Percentiles rank a stretch among this genome's conserved stretches.
phyloP scores from a whole-genome alignment of 2,329 filamentous ascomycete species.

The Botrytis pseudocinerea region DNA sequence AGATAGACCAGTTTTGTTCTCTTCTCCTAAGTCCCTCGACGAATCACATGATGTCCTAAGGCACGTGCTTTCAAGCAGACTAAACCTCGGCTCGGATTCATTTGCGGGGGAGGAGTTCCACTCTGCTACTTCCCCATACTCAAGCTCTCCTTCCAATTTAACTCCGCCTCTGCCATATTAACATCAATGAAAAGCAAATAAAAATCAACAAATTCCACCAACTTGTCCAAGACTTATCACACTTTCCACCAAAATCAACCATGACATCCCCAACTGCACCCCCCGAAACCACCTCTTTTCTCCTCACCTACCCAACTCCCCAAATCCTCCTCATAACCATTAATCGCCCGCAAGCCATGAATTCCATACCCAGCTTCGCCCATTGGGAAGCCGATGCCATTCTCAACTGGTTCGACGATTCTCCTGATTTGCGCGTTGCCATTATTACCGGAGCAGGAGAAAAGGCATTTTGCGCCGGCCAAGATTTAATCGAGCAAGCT shows the following conservation, averaged over 20 bases:
- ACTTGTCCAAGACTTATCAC: constrained; percentile 38
- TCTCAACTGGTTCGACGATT: constrained; percentile 62
- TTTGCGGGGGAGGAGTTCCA: constrained; percentile 14
- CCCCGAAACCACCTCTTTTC: constrained; percentile 29
- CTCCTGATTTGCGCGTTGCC: constrained; percentile 60
- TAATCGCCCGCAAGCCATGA: constrained; percentile 50
- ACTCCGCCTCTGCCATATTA: not conserved
- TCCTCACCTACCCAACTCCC: constrained; percentile 49
- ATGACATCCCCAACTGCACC: constrained; percentile 41
- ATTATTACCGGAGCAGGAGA: constrained; percentile 63
- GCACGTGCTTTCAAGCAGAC: not conserved
- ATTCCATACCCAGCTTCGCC: constrained; percentile 48
- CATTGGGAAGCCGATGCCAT: constrained; percentile 47
- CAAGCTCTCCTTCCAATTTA: constrained; percentile 24
- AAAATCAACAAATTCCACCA: constrained; percentile 43
- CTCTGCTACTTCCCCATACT: not conserved
- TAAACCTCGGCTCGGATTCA: constrained; percentile 10
- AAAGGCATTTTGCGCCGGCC: constrained; percentile 66
- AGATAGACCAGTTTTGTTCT: not conserved
- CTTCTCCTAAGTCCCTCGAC: not conserved
- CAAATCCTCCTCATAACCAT: constrained; percentile 61
- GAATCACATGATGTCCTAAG: not conserved
- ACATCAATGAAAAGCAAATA: constrained; percentile 41
- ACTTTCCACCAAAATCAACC: constrained; percentile 43
- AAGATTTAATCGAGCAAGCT: constrained; percentile 64